phyloP scores from a whole-genome alignment of 2,329 filamentous ascomycete genomes.

The Fusarium hainanense region DNA sequence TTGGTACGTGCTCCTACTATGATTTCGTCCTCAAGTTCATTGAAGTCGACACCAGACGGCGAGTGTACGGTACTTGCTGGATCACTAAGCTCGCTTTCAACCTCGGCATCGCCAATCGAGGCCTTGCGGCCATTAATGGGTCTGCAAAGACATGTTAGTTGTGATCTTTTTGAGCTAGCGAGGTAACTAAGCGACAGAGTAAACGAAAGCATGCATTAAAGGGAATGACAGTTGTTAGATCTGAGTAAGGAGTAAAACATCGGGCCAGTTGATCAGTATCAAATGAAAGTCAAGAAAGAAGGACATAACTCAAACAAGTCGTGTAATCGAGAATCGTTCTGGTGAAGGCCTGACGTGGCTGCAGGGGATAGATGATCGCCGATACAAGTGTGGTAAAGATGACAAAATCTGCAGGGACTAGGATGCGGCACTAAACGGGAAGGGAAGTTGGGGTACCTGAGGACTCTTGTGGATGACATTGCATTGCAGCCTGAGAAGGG shows the following conservation, averaged over 20 bases:
- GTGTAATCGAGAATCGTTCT: constrained; percentile 1
- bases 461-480: constrained; percentile 17
- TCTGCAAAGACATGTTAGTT: constrained; percentile 45
- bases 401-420: constrained; percentile 8
- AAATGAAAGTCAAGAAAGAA: neutral
- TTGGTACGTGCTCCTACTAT: constrained; percentile 61
- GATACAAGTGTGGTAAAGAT: constrained; percentile 18
- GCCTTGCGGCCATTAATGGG: constrained; percentile 46
- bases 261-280: neutral
- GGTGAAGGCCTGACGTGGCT: constrained; percentile 9
- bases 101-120: constrained; percentile 54
- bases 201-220: neutral
- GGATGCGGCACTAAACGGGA: constrained; percentile 16
- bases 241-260: neutral
- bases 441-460: constrained; percentile 31
- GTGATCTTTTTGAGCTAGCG: neutral
- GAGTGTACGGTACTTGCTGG: constrained; percentile 51
- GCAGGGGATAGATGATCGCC: constrained; percentile 9
- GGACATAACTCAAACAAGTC: neutral
- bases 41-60: constrained; percentile 53
- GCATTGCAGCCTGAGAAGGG: constrained; percentile 11
- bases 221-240: neutral
- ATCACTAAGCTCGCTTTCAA: constrained; percentile 58
- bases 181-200: neutral
- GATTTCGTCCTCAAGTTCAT: constrained; percentile 64